Conservation (phyloP, 2,329 filamentous ascomycete genomes). For the Sphaerulina musiva region DNA sequence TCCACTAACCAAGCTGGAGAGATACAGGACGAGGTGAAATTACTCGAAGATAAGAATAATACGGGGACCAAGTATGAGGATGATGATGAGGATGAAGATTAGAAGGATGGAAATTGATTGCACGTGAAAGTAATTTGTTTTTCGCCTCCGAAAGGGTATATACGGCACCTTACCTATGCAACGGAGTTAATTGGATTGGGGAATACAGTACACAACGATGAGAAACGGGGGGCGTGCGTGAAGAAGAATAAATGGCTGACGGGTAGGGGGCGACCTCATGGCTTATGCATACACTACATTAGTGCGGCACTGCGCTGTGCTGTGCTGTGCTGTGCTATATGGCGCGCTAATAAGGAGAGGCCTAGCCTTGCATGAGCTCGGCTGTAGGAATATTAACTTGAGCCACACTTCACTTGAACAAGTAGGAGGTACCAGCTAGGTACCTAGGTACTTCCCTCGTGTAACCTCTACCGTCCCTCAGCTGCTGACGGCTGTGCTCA, state of each 20-base stretch:
- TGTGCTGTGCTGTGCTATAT: conserved; percentile 3
- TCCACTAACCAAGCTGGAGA: too few species aligned
- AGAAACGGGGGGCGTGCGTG: too few species aligned
- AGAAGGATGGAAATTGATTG: background rate
- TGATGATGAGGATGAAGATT: background rate
- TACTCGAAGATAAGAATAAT: conserved; percentile 5
- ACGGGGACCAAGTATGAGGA: background rate
- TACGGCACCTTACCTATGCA: too few species aligned
- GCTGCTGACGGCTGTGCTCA: conserved; percentile 1
- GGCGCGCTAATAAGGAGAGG: background rate
- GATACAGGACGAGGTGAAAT: conserved; percentile 2
- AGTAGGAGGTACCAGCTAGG: too few species aligned
- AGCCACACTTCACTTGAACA: background rate
- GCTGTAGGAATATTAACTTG: background rate
- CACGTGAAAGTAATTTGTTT: too few species aligned
- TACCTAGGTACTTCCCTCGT: background rate
- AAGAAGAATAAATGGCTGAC: too few species aligned
- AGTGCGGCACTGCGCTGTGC: background rate
- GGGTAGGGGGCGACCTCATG: too few species aligned
- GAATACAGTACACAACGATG: background rate
- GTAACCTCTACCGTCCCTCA: background rate
- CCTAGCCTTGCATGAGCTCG: background rate
- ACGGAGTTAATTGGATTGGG: too few species aligned
- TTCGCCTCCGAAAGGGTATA: background rate
- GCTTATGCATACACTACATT: too few species aligned